A percentile compares a stretch with the other conserved stretches of the same genome.
Evolutionary conservation across 2,329 filamentous ascomycete genomes (phyloP).

Genomic region (Rhynchosporium agropyri): DNA sequence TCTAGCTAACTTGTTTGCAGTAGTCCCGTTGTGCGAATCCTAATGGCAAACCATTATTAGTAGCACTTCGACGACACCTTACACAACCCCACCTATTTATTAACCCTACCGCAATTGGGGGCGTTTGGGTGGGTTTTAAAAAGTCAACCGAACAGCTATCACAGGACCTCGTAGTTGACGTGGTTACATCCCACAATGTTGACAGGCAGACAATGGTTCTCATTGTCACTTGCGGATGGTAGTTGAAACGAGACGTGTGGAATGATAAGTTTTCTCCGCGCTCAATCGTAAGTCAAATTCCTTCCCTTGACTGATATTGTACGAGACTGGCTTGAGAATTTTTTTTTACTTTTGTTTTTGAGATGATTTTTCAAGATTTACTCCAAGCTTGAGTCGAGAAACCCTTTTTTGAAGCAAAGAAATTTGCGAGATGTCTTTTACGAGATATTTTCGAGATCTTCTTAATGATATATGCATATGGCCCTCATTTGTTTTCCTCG

Average conservation of each 20-base stretch:
- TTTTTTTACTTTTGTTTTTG: neutral
- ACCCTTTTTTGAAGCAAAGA: no score
- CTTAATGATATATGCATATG: neutral
- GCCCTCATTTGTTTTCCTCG: neutral
- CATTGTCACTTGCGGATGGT: neutral
- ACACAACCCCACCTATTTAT: conserved; percentile 7
- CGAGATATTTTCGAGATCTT: neutral
- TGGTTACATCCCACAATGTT: neutral
- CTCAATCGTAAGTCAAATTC: conserved; percentile 2
- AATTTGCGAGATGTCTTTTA: no score
- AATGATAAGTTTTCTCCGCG: conserved; percentile 14
- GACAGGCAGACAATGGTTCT: neutral
- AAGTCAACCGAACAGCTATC: neutral
- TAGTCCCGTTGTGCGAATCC: neutral
- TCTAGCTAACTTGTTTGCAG: conserved; percentile 11
- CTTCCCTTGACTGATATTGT: neutral
- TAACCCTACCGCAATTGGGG: neutral
- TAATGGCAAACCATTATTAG: neutral
- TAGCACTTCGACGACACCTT: neutral
- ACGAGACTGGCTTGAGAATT: conserved; percentile 5
- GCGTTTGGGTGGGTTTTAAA: conserved; percentile 1
- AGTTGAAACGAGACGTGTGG: conserved; percentile 1
- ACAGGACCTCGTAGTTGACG: neutral
- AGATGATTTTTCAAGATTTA: no score
- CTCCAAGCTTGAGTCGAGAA: neutral